Conservation (phyloP, 2,329 filamentous ascomycete genomes). For the Trichoderma sp. region DNA sequence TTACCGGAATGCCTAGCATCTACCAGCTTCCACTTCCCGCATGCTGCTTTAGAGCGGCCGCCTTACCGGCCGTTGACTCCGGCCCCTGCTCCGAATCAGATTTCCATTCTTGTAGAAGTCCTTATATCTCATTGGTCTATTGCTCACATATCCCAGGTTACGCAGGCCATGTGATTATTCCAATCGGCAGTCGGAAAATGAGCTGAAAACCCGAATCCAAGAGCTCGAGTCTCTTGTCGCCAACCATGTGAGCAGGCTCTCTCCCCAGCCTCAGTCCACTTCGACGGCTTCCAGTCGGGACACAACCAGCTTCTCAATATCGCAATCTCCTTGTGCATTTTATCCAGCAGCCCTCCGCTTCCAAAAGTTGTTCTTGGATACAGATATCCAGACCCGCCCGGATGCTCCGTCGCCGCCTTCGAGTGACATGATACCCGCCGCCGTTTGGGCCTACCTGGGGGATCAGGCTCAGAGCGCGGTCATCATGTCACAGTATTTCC, state of each 20-base stretch:
- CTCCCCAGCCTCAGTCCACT: background rate
- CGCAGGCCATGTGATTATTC: conserved; percentile 16
- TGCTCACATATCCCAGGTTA: conserved; percentile 5
- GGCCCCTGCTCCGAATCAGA: background rate
- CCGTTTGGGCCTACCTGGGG: conserved; percentile 1
- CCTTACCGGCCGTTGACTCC: background rate
- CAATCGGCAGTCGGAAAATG: conserved; percentile 1
- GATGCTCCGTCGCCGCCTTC: background rate
- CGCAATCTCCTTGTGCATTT: background rate
- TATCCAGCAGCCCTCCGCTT: conserved; percentile 17
- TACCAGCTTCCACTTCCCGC: background rate
- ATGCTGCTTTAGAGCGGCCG: background rate
- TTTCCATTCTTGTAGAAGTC: background rate
- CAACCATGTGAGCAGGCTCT: background rate
- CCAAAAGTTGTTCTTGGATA: conserved; percentile 20
- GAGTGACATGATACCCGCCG: background rate
- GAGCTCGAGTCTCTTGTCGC: conserved; percentile 22
- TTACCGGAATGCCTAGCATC: background rate
- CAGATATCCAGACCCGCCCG: conserved; percentile 7
- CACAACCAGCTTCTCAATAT: background rate
- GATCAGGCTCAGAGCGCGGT: background rate
- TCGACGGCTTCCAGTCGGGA: background rate
- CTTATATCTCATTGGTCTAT: background rate
- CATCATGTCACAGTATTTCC: conserved; percentile 18
- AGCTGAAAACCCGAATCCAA: conserved; percentile 18